phyloP scores from a whole-genome alignment of 1,139 yeast species.

The Yamadazyma diddensiae region DNA sequence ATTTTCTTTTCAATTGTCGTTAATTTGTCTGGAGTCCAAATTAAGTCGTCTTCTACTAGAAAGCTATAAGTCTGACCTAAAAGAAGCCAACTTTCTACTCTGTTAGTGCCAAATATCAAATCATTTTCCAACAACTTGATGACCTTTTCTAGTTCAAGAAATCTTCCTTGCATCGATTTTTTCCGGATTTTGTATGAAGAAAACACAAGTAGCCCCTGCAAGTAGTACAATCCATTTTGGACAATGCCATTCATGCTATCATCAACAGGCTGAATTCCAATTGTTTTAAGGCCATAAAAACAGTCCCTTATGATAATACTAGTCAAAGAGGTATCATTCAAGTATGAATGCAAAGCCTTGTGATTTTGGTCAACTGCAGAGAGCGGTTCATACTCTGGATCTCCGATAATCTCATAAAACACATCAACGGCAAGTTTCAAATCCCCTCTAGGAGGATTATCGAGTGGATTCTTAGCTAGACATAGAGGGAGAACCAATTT shows the following conservation, averaged over 20 bases:
- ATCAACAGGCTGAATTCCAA: conserved; percentile 19
- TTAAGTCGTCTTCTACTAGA: conserved; percentile 81
- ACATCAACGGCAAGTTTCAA: conserved; percentile 69
- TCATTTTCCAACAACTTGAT: conserved; percentile 65
- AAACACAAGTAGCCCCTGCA: conserved; percentile 69
- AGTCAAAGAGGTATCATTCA: conserved; percentile 48
- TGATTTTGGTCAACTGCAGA: conserved; percentile 40
- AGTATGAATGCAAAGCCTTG: conserved; percentile 45
- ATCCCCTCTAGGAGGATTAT: conserved; percentile 60
- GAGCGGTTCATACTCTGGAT: conserved; percentile 46
- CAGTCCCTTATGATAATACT: conserved; percentile 51
- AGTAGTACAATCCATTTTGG: conserved; percentile 61
- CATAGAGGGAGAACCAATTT: conserved; percentile 63
- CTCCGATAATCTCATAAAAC: conserved; percentile 71
- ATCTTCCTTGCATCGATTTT: conserved; percentile 73
- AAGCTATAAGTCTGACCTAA: conserved; percentile 79
- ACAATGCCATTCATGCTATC: conserved; percentile 17
- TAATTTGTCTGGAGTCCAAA: conserved; percentile 87
- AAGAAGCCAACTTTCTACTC: conserved; percentile 85
- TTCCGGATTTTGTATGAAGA: conserved; percentile 65
- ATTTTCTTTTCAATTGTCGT: conserved; percentile 62
- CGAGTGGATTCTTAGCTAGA: conserved; percentile 57
- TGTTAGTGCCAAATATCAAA: conserved; percentile 57
- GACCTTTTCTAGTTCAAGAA: conserved; percentile 77
- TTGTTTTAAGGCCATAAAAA: conserved; percentile 50